phyloP scores from a whole-genome alignment of 768 basidiomycete genomes.

The Termitomyces sp. region DNA sequence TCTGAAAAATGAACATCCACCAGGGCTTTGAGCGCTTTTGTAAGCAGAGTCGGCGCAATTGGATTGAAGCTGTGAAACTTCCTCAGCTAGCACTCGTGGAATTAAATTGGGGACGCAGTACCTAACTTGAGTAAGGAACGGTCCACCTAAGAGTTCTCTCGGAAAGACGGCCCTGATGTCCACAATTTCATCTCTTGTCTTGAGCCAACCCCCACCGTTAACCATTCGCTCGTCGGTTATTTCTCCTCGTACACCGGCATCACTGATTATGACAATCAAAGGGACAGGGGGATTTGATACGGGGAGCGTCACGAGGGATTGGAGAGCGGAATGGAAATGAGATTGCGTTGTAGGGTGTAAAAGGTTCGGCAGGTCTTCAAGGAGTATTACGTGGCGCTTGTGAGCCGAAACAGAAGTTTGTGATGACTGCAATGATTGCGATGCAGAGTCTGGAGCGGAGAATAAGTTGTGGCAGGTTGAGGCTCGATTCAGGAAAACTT shows the following conservation, averaged over 20 bases:
- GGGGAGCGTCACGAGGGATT: slow-evolving; percentile 42
- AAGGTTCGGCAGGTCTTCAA: slow-evolving; percentile 91
- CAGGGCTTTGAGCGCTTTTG: slow-evolving; percentile 66
- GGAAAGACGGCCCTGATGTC: slow-evolving; percentile 71
- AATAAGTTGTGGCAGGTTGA: slow-evolving; percentile 55
- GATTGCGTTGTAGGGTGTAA: slow-evolving; percentile 62
- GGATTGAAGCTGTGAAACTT: slow-evolving; percentile 71
- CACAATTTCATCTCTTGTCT: slow-evolving; percentile 41
- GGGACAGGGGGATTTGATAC: slow-evolving; percentile 42
- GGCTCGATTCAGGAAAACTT: slow-evolving; percentile 68
- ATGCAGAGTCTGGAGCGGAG: slow-evolving; percentile 8
- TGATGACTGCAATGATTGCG: slow-evolving; percentile 8
- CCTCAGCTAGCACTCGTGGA: neutral
- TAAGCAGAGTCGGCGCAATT: slow-evolving; percentile 81
- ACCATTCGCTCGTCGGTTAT: slow-evolving; percentile 42
- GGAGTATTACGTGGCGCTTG: slow-evolving; percentile 60
- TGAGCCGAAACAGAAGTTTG: slow-evolving; percentile 5
- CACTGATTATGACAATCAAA: slow-evolving; percentile 77
- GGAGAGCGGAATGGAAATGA: slow-evolving; percentile 67
- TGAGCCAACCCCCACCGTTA: slow-evolving; percentile 37
- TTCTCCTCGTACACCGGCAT: slow-evolving; percentile 75
- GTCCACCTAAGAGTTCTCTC: slow-evolving; percentile 58
- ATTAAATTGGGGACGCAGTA: slow-evolving; percentile 21
- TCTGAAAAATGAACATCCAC: slow-evolving; percentile 41
- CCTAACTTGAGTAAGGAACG: slow-evolving; percentile 78